These are phyloP conservation scores for Agroathelia rolfsii DNA, from an alignment of 1,284 basidiomycete genomes.

Conservation along the genomic window DNA sequence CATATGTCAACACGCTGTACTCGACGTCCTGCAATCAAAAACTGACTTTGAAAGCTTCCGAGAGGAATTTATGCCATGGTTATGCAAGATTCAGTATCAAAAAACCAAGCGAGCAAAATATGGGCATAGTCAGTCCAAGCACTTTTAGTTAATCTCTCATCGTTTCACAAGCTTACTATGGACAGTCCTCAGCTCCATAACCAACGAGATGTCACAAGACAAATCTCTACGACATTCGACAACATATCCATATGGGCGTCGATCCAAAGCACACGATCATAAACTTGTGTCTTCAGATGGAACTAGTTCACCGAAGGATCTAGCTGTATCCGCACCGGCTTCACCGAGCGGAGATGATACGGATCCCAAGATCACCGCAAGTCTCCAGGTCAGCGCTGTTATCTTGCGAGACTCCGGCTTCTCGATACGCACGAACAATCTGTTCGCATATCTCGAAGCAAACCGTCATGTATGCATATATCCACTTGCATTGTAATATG, in stretches of 20 bases:
- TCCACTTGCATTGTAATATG: too few species aligned
- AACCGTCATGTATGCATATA: slow-evolving; percentile 62
- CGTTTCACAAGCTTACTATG: slow-evolving; percentile 7
- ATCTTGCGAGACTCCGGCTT: slow-evolving; percentile 51
- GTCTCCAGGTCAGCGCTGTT: slow-evolving; percentile 51
- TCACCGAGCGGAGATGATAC: slow-evolving; percentile 38
- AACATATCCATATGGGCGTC: slow-evolving; percentile 21
- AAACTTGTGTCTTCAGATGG: slow-evolving; percentile 5
- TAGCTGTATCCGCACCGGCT: slow-evolving; percentile 24
- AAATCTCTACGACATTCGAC: slow-evolving; percentile 54
- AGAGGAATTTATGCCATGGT: slow-evolving; percentile 85
- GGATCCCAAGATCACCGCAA: slow-evolving; percentile 25
- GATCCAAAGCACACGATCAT: slow-evolving; percentile 9
- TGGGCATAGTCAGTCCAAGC: slow-evolving; percentile 42
- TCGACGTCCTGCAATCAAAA: slow-evolving; percentile 67
- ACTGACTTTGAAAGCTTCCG: slow-evolving; percentile 66
- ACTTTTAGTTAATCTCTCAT: too few species aligned
- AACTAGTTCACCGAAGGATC: too few species aligned
- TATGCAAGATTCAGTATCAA: slow-evolving; percentile 78
- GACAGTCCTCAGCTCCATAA: slow-evolving; percentile 31
- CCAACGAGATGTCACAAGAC: slow-evolving; percentile 31
- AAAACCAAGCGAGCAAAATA: slow-evolving; percentile 50
- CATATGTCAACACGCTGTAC: slow-evolving; percentile 65
- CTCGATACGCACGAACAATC: slow-evolving; percentile 75
- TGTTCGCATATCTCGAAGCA: slow-evolving; percentile 74